phyloP scores from a whole-genome alignment of 2,329 filamentous ascomycete genomes.

The Venturia pyrina region DNA sequence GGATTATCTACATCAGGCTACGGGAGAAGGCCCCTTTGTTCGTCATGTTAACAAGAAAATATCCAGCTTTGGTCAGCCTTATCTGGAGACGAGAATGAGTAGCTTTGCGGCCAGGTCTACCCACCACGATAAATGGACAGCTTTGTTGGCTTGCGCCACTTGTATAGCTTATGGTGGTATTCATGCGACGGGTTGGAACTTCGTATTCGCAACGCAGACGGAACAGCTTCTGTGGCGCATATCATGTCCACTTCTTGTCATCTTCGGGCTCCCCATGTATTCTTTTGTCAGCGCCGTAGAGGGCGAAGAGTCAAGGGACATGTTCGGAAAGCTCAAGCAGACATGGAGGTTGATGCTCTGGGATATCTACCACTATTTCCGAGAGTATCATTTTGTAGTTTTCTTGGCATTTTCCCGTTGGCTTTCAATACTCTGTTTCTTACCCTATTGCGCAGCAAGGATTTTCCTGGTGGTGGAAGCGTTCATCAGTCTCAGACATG shows the following conservation, averaged over 20 bases:
- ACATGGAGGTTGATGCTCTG: no score
- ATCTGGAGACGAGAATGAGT: not conserved
- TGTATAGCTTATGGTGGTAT: slow-evolving; percentile 19
- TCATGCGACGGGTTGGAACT: slow-evolving; percentile 20
- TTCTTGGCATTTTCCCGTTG: not conserved
- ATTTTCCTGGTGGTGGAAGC: not conserved
- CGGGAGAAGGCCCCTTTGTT: no score
- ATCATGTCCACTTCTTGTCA: not conserved
- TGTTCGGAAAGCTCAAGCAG: not conserved
- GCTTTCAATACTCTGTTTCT: not conserved
- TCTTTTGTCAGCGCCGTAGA: not conserved
- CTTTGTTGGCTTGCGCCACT: not conserved
- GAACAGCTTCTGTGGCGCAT: slow-evolving; percentile 20
- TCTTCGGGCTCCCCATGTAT: not conserved
- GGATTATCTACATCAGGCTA: no score
- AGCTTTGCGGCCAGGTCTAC: not conserved
- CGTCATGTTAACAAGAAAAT: no score
- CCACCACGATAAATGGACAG: not conserved
- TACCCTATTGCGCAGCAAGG: not conserved
- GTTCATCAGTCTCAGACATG: not conserved
- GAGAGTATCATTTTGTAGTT: no score
- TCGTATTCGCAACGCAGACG: slow-evolving; percentile 17
- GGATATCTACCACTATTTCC: no score
- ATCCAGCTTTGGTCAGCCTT: not conserved
- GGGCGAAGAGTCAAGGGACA: not conserved